Evolutionary conservation across 768 basidiomycete genomes (phyloP).

Genomic region (Lactarius evosmus): DNA sequence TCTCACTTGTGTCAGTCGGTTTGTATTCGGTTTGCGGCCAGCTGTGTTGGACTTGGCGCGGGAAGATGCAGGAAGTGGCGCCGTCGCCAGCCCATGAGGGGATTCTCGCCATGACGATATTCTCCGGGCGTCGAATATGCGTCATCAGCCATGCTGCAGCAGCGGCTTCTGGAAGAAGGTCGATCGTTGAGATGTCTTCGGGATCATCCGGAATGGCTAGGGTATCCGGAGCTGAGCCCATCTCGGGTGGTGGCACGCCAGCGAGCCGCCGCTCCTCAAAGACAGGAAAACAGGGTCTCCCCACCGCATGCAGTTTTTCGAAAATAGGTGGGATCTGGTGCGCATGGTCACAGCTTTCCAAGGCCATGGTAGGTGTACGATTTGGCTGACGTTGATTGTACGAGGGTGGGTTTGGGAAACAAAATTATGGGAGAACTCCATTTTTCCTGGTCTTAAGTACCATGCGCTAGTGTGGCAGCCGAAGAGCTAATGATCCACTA

Average conservation of each 20-base stretch:
- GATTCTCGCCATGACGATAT: slow-evolving; percentile 2
- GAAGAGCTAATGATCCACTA: not conserved
- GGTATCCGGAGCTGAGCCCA: not conserved
- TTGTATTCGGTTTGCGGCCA: not conserved
- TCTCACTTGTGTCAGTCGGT: not conserved
- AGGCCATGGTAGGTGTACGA: not conserved
- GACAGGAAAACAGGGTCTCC: not conserved
- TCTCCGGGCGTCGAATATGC: not conserved
- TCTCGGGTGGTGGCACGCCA: slow-evolving; percentile 2
- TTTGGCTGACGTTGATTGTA: not conserved
- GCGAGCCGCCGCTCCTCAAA: slow-evolving; percentile 1
- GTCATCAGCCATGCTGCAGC: slow-evolving; percentile 1
- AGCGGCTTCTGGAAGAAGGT: not conserved
- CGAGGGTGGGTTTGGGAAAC: not conserved
- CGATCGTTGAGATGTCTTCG: not conserved
- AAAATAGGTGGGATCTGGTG: not conserved
- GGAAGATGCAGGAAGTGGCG: slow-evolving; percentile 11
- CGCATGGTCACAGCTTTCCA: not conserved
- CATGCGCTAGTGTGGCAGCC: not conserved
- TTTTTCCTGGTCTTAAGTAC: not conserved
- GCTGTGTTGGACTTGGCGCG: not conserved
- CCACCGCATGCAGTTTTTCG: not conserved
- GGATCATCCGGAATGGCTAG: slow-evolving; percentile 1
- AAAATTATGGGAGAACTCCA: not conserved
- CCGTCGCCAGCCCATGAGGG: slow-evolving; percentile 1